Evolutionary conservation across 1,284 basidiomycete genomes (phyloP), one percentile per base, ranked within the genome.

Genomic region (Gomphus bonarii): DNA sequence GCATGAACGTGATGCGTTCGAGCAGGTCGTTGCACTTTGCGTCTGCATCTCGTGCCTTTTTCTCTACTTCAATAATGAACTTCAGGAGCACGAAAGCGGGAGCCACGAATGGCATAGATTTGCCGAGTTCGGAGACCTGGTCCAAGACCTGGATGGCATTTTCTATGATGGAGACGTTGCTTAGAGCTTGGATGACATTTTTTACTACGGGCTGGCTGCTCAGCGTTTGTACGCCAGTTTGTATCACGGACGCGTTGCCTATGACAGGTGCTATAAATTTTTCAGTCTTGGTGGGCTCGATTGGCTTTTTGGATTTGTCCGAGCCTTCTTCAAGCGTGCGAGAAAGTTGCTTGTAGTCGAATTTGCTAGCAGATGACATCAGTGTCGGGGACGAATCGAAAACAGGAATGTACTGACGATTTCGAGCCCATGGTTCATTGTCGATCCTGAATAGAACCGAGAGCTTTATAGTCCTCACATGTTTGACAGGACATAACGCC

Each of bases 1-100:
- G 64, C 69, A 72, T 70, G 64, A 73, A 73, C 2, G 68, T 70
- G 60, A 71, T 66, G n/a, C 72, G 69, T 46, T 72, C 69, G 30
- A 73, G 59, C 28, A 73, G 62, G 57, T 73, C 72, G 50, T 58
- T 66, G 58, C 71, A 73, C 57, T 72, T 73, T 16, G 65, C 58
- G 51, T 72, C 71, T 4, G 67, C 70, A 25, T 73, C 72, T 42
- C 68, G 65, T 2, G 69, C 71, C n/a, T 62, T 63, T 44, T 64
- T 65, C 60, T 73, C 72, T 50, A 73, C 62, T 53, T 70, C 67
- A 60, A 73, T 68, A 60, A 72, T 72, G 50, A 71, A 60, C 60
- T 70, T 71, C 28, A 73, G 65, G 20, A 73, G 56, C 38, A 72
- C 65, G 57, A 72, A 72, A 3, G 68, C 70, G 1, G 72, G 71